phyloP scores from a whole-genome alignment of 2,329 filamentous ascomycete species.

The Uncinocarpus reesii region DNA sequence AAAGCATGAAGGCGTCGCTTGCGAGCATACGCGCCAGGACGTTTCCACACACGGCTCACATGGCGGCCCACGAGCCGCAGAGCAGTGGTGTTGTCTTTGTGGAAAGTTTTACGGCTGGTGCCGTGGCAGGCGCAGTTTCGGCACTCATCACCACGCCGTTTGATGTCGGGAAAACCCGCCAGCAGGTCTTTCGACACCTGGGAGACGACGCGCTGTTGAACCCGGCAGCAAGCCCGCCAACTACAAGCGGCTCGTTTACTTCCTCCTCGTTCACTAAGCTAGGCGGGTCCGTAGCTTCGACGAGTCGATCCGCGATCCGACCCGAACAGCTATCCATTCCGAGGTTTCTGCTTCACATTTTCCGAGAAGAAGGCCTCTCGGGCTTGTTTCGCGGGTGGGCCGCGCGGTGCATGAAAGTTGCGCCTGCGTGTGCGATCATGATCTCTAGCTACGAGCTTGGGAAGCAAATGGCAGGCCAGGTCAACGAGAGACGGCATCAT shows the following conservation, averaged over 20 bases:
- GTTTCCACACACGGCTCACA: slow-evolving; percentile 14
- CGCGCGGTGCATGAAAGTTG: slow-evolving; percentile 83
- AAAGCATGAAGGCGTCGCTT: slow-evolving; percentile 62
- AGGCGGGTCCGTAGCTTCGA: background rate
- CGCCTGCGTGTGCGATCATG: slow-evolving; percentile 96
- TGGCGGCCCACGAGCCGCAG: slow-evolving; percentile 44
- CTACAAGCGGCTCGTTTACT: slow-evolving; percentile 9
- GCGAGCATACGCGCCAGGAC: slow-evolving; percentile 54
- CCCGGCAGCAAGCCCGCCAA: slow-evolving; percentile 6
- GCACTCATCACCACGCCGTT: slow-evolving; percentile 89
- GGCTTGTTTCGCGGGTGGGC: slow-evolving; percentile 90
- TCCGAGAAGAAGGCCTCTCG: slow-evolving; percentile 65
- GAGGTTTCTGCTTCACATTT: slow-evolving; percentile 81
- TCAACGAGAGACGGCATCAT: slow-evolving; percentile 47
- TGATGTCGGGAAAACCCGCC: slow-evolving; percentile 92
- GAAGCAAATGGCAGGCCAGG: slow-evolving; percentile 70
- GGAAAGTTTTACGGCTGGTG: slow-evolving; percentile 83
- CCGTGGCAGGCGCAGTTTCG: slow-evolving; percentile 69
- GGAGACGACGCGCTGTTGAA: slow-evolving; percentile 29
- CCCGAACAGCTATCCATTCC: slow-evolving; percentile 73
- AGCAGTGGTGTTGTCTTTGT: slow-evolving; percentile 67
- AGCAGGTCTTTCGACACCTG: slow-evolving; percentile 65
- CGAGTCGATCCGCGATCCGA: slow-evolving; percentile 19
- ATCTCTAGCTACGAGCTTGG: slow-evolving; percentile 96
- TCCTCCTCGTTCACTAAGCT: slow-evolving; percentile 14